Percentiles rank a stretch among this genome's conserved stretches.
Evolutionary conservation across 2,329 filamentous ascomycete species (phyloP).

Genomic region (Graphilbum fragrans): DNA sequence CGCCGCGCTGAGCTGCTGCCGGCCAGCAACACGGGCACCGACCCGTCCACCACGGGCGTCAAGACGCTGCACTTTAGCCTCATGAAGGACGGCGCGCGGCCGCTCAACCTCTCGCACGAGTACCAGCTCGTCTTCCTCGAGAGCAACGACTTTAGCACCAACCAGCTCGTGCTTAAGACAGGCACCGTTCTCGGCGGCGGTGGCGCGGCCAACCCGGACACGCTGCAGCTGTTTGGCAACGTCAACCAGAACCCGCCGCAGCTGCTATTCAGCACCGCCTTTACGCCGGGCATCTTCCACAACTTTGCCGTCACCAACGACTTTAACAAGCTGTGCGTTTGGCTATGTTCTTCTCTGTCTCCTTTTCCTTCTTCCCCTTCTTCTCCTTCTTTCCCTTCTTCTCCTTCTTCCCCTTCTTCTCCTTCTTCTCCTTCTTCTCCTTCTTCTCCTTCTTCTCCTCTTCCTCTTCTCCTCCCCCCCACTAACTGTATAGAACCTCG

Average conservation of each 20-base stretch:
- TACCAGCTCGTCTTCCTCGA: slow-evolving; percentile 44
- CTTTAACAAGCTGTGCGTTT: slow-evolving; percentile 39
- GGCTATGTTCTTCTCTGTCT: neutral
- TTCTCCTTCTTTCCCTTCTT: neutral
- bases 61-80: slow-evolving; percentile 52
- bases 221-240: slow-evolving; percentile 33
- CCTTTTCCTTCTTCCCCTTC: neutral
- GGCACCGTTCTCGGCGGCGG: slow-evolving; percentile 34
- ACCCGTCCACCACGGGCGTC: slow-evolving; percentile 37
- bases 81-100: slow-evolving; percentile 35
- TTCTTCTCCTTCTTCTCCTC: neutral
- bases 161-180: slow-evolving; percentile 42
- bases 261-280: slow-evolving; percentile 37
- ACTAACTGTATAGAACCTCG: slow-evolving; percentile 29
- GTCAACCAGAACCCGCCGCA: slow-evolving; percentile 32
- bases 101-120: slow-evolving; percentile 48
- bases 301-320: slow-evolving; percentile 50
- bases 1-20: slow-evolving; percentile 46
- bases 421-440: neutral
- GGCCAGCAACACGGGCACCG: slow-evolving; percentile 34
- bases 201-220: slow-evolving; percentile 22
- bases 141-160: slow-evolving; percentile 31
- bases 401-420: neutral
- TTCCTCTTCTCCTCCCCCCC: neutral
- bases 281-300: slow-evolving; percentile 40